A percentile compares a stretch with the other conserved stretches of the same genome.
Evolutionary conservation across 306 rosid species (phyloP).

Genomic region (Lathyrus oleraceus): DNA sequence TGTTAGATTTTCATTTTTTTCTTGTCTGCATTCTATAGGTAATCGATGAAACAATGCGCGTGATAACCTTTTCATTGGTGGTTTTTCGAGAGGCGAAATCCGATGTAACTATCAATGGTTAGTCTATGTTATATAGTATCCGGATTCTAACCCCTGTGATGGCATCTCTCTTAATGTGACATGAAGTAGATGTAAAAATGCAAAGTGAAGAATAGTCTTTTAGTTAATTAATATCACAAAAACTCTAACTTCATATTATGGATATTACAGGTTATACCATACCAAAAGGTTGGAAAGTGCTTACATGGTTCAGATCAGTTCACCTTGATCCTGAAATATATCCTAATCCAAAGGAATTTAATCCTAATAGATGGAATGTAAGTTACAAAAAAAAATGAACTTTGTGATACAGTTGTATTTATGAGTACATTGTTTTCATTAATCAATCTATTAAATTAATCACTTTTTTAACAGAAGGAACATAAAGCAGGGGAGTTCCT

Average conservation of each 20-base stretch:
- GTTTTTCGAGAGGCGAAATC: slow-evolving; percentile 83
- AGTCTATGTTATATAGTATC: too few species aligned
- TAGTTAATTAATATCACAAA: not conserved
- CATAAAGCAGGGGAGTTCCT: slow-evolving; percentile 80
- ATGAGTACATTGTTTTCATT: not conserved
- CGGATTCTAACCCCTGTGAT: too few species aligned
- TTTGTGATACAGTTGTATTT: too few species aligned
- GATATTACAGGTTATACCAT: slow-evolving; percentile 57
- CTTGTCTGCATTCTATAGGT: slow-evolving; percentile 43
- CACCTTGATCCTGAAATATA: slow-evolving; percentile 80
- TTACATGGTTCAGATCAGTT: slow-evolving; percentile 83
- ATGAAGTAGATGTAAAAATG: too few species aligned
- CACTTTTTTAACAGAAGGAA: slow-evolving; percentile 39
- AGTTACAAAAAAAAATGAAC: slow-evolving; percentile 13
- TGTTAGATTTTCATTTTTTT: not conserved
- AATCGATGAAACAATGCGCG: slow-evolving; percentile 84
- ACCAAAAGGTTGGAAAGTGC: slow-evolving; percentile 89
- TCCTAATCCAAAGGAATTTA: slow-evolving; percentile 72
- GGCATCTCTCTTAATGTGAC: too few species aligned
- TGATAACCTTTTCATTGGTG: slow-evolving; percentile 69
- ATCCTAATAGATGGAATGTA: slow-evolving; percentile 90
- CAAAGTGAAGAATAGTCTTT: not conserved
- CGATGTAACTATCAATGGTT: slow-evolving; percentile 69
- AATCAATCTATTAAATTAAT: not conserved
- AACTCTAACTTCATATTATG: slow-evolving; percentile 24